Evolutionary conservation across 257 asterid genomes (phyloP), one percentile per base, ranked within the genome.

Genomic region (Datura wrightii): DNA sequence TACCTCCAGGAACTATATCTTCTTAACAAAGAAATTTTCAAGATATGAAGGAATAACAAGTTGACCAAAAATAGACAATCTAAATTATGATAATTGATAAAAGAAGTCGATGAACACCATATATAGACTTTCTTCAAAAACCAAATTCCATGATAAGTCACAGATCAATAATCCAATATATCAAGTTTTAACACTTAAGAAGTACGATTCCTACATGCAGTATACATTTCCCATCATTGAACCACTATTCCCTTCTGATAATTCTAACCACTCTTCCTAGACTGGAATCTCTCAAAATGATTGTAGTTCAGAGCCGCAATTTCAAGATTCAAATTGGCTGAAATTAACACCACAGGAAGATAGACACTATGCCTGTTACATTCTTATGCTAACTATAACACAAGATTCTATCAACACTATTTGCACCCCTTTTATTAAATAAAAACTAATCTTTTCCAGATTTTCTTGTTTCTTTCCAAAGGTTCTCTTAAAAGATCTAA

Each of bases 41-140:
- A 92, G 93, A 79, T 89, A 83, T 55, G 91, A 91, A 84, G 90
- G 72, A 84, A 91, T 88, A 76, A 31, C 44, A 50, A 3, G 58
- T 16, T 42, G 76, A 58, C 46, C 24, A 16, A 60, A 59, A n/a
- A 19, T 5, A 10, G 39, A 72, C n/a, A 42, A 80, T 39, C 42
- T 9, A 81, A 88, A 63, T 83, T 80, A 10, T 34, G 48, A 54
- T 31, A 7, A 54, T 80, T 16, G 34, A 54, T 44, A 71, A 80
- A 80, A 80, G 6, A 56, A 19, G 39, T 16, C 71, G 3, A 56
- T 13, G n/a, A 56, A 80, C 82, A 50, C 31, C 60, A 8, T 76
- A 13, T 7, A 8, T 76, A 76, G 24, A 31, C 31, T 76, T 76
- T 50, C 62, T 50, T 76, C 14, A 6, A 24, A 76, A 72, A 34